phyloP scores from a whole-genome alignment of 2,329 filamentous ascomycete species.

The Incumbomyces lentus region DNA sequence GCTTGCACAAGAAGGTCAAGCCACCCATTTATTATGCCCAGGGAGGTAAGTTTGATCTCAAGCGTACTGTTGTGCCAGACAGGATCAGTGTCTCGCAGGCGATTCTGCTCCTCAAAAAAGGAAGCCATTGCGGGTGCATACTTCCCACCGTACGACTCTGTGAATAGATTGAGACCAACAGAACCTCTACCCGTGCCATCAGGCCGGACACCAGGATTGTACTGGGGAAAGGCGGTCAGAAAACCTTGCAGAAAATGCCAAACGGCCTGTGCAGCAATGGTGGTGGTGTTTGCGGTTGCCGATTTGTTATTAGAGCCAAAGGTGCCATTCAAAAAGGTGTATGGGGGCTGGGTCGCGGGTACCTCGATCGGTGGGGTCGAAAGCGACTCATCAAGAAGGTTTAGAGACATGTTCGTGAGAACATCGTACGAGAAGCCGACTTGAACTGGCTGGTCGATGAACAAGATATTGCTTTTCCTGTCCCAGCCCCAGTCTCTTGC shows the following conservation, averaged over 20 bases:
- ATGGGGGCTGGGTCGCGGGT: slow-evolving; percentile 21
- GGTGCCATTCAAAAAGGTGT: slow-evolving; percentile 49
- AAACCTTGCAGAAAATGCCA: slow-evolving; percentile 53
- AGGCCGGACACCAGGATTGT: slow-evolving; percentile 39
- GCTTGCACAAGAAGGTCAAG: slow-evolving; percentile 54
- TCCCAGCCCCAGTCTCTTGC: slow-evolving; percentile 42
- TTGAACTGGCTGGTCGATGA: slow-evolving; percentile 37
- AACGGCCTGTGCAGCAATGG: slow-evolving; percentile 46
- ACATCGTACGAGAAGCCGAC: slow-evolving; percentile 42
- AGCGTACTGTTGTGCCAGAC: slow-evolving; percentile 27
- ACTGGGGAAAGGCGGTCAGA: slow-evolving; percentile 48
- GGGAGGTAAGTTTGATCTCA: slow-evolving; percentile 37
- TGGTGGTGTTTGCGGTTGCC: slow-evolving; percentile 46
- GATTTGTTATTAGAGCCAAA: slow-evolving; percentile 47
- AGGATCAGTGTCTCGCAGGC: slow-evolving; percentile 41
- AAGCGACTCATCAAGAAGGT: slow-evolving; percentile 27
- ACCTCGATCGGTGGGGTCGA: slow-evolving; percentile 23
- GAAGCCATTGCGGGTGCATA: slow-evolving; percentile 57
- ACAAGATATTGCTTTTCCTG: slow-evolving; percentile 34
- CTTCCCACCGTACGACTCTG: slow-evolving; percentile 60
- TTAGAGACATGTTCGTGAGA: slow-evolving; percentile 32
- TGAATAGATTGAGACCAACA: slow-evolving; percentile 52
- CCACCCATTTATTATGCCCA: slow-evolving; percentile 63
- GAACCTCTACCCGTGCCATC: slow-evolving; percentile 29
- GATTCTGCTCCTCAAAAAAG: slow-evolving; percentile 53